Percentiles rank a stretch among this genome's conserved stretches.
phyloP scores from a whole-genome alignment of 2,329 filamentous ascomycete species.

The Sclerotinia nivalis region DNA sequence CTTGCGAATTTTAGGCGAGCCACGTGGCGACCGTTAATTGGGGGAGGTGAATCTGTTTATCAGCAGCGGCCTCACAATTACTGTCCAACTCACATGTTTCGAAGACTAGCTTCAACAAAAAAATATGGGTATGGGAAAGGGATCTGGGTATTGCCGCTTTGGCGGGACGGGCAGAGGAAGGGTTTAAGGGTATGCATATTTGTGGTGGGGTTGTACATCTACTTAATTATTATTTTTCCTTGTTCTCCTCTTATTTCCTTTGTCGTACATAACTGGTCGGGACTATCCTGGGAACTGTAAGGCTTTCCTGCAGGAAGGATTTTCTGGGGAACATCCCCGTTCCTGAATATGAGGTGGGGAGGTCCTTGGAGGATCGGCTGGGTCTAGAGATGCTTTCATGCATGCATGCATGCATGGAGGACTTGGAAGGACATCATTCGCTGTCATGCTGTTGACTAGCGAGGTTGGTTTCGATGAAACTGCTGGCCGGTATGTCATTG shows the following conservation, averaged over 20 bases:
- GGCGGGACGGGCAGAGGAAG: slow-evolving; percentile 3
- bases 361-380: slow-evolving; percentile 1
- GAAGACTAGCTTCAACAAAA: slow-evolving; percentile 3
- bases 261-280: slow-evolving; percentile 16
- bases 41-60: slow-evolving; percentile 12
- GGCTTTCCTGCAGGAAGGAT: slow-evolving; percentile 3
- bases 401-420: slow-evolving; percentile 4
- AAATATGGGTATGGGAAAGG: slow-evolving; percentile 11
- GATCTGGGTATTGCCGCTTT: slow-evolving; percentile 14
- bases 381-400: background rate
- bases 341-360: slow-evolving; percentile 6
- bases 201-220: slow-evolving; percentile 12
- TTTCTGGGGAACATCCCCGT: slow-evolving; percentile 16
- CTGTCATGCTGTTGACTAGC: background rate
- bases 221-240: slow-evolving; percentile 15
- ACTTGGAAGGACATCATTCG: background rate
- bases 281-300: slow-evolving; percentile 2
- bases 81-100: slow-evolving; percentile 11
- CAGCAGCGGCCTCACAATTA: background rate
- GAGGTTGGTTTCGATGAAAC: background rate
- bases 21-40: slow-evolving; percentile 17
- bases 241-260: slow-evolving; percentile 6
- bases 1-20: slow-evolving; percentile 2
- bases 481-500: background rate
- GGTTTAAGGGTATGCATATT: slow-evolving; percentile 13